phyloP scores from a whole-genome alignment of 768 basidiomycete genomes.

The Filobasidium wieringae region DNA sequence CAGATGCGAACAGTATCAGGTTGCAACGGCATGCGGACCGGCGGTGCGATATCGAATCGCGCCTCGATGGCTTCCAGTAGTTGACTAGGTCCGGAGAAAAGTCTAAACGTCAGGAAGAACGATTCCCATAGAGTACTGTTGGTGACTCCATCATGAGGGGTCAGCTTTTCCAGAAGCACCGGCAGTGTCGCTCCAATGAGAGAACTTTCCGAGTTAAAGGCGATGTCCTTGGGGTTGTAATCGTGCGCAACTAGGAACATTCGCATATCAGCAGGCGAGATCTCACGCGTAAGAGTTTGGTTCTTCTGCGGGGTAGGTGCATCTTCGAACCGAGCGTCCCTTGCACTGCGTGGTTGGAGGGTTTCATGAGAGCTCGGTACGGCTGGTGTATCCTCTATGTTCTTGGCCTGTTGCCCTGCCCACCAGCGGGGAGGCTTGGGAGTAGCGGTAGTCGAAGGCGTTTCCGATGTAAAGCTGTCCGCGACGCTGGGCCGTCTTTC shows the following conservation, averaged over 20 bases:
- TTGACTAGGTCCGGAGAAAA: slow-evolving; percentile 68
- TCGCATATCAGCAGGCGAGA: slow-evolving; percentile 19
- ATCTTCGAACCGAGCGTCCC: not conserved
- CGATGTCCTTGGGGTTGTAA: slow-evolving; percentile 69
- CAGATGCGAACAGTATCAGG: slow-evolving; percentile 55
- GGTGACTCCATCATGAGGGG: slow-evolving; percentile 81
- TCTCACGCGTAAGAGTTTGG: not conserved
- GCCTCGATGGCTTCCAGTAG: slow-evolving; percentile 64
- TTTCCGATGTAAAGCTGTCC: not conserved
- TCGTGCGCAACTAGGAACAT: slow-evolving; percentile 46
- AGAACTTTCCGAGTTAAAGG: slow-evolving; percentile 78
- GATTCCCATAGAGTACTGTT: slow-evolving; percentile 75
- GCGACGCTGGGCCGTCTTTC: not conserved
- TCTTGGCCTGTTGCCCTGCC: not conserved
- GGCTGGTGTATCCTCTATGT: not conserved
- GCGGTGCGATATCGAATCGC: slow-evolving; percentile 61
- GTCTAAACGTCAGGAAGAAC: slow-evolving; percentile 90
- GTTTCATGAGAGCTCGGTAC: no score
- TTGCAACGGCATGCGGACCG: slow-evolving; percentile 11
- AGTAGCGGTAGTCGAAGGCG: not conserved
- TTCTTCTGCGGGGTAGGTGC: not conserved
- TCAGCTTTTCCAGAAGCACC: slow-evolving; percentile 92
- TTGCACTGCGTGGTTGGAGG: not conserved
- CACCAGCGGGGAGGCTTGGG: not conserved
- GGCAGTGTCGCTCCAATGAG: slow-evolving; percentile 81